Evolutionary conservation across 2,329 filamentous ascomycete species (phyloP).

Genomic region (Sporothrix schenckii): DNA sequence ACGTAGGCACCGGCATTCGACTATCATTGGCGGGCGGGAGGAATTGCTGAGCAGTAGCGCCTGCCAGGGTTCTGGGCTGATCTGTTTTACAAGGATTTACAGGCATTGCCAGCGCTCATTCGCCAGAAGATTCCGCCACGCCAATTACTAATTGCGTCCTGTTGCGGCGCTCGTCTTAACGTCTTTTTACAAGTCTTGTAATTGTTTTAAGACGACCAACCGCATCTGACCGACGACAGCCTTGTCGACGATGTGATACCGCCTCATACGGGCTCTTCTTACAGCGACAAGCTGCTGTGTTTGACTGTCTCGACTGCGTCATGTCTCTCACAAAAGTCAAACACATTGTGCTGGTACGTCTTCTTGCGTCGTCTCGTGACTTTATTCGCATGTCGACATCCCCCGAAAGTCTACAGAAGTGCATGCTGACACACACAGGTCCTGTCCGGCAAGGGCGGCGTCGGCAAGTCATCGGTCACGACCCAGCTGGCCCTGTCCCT

Average conservation of each 20-base stretch:
- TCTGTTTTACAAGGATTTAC: background rate
- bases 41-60: background rate
- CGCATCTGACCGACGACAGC: background rate
- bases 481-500: constrained; percentile 92
- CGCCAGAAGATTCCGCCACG: constrained; percentile 21
- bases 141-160: constrained; percentile 27
- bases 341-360: constrained; percentile 68
- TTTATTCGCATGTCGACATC: background rate
- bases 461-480: constrained; percentile 97
- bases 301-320: constrained; percentile 19
- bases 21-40: constrained; percentile 10
- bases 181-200: background rate
- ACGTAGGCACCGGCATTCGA: constrained; percentile 10
- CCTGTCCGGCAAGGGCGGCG: constrained; percentile 95
- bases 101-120: constrained; percentile 5
- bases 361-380: background rate
- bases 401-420: too few relatives aligned
- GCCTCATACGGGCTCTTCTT: background rate
- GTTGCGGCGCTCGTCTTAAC: background rate
- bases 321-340: constrained; percentile 74
- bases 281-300: constrained; percentile 14
- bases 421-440: constrained; percentile 50
- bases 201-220: background rate
- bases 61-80: background rate
- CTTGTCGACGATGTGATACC: background rate